Conservation (phyloP, 495 filamentous ascomycete species). For the Talaromyces liani region DNA sequence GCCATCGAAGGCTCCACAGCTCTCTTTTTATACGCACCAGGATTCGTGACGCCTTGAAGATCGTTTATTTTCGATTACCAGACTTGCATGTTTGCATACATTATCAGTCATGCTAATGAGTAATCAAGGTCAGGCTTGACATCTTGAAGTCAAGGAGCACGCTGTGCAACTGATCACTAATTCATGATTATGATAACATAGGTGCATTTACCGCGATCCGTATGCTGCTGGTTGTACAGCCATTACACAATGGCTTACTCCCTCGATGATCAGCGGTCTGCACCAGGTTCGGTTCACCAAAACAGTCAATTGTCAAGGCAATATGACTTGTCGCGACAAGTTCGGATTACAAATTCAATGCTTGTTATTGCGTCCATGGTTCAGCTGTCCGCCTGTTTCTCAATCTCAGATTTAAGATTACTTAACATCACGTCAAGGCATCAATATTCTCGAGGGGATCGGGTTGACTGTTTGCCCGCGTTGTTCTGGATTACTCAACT, state of each 20-base stretch:
- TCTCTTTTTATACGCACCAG: background rate
- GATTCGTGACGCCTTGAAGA: background rate
- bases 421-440: background rate
- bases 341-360: too few species aligned
- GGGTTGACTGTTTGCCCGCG: background rate
- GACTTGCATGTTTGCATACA: background rate
- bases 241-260: too few species aligned
- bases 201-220: too few species aligned
- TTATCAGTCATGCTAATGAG: background rate
- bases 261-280: too few species aligned
- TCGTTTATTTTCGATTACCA: background rate
- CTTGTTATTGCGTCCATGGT: too few species aligned
- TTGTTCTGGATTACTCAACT: background rate
- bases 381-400: too few species aligned
- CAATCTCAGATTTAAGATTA: background rate
- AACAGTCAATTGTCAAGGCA: too few species aligned
- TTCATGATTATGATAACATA: background rate
- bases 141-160: background rate
- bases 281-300: too few species aligned
- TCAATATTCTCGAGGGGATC: background rate
- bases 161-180: background rate
- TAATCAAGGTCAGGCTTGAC: background rate
- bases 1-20: background rate
- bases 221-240: too few species aligned
- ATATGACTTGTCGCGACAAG: too few species aligned